phyloP scores from a whole-genome alignment of 441 rosid species.

The Croton setiger region DNA sequence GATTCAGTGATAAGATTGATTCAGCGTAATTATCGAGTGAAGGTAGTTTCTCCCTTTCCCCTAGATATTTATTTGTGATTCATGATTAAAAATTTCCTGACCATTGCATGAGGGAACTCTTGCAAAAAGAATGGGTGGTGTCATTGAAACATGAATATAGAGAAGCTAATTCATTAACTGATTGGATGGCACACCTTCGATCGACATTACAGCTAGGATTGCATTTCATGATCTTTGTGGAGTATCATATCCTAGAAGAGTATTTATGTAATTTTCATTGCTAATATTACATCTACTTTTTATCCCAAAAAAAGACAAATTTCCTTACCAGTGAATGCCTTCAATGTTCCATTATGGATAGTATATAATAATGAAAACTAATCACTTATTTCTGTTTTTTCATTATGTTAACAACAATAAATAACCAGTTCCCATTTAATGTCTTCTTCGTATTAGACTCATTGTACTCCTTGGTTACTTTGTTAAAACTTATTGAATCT shows the following conservation, averaged over 20 bases:
- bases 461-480: not conserved
- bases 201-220: too few relatives aligned
- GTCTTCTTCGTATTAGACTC: not conserved
- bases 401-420: not conserved
- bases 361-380: not conserved
- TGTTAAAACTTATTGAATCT: not conserved
- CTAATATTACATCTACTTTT: too few relatives aligned
- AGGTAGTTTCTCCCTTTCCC: conserved; percentile 44
- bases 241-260: too few relatives aligned
- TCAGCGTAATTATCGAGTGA: conserved; percentile 87
- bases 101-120: not conserved
- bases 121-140: too few relatives aligned
- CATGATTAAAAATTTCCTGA: not conserved
- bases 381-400: not conserved
- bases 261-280: too few relatives aligned
- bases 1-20: conserved; percentile 55
- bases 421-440: not conserved
- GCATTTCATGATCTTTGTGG: too few relatives aligned
- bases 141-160: too few relatives aligned
- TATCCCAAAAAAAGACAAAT: too few relatives aligned
- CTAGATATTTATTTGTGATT: not conserved
- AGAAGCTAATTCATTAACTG: too few relatives aligned
- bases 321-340: not conserved
- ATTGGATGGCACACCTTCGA: too few relatives aligned
- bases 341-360: not conserved